A percentile compares a stretch with the other conserved stretches of the same genome.
These are phyloP conservation scores for Tylopilus sp. DNA, from an alignment of 768 basidiomycete genomes.

Conservation along the genomic window DNA sequence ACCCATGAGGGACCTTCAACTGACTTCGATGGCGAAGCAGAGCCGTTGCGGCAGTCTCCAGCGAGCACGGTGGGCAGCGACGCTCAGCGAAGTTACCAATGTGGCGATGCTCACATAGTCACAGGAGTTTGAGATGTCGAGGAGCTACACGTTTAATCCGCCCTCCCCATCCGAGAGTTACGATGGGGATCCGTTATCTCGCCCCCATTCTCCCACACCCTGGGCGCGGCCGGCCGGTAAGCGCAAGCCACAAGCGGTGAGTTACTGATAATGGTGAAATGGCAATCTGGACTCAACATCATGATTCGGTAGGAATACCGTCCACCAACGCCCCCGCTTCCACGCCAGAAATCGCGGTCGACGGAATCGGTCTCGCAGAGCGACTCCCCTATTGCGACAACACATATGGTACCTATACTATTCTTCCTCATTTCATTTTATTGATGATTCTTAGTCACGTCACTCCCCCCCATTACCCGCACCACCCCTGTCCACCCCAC, in stretches of 20 bases:
- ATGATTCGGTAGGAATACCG: slow-evolving; percentile 48
- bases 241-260: slow-evolving; percentile 27
- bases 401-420: slow-evolving; percentile 23
- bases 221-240: slow-evolving; percentile 27
- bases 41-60: slow-evolving; percentile 32
- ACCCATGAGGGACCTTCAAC: slow-evolving; percentile 22
- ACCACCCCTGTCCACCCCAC: slow-evolving; percentile 18
- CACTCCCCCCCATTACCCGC: slow-evolving; percentile 22
- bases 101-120: slow-evolving; percentile 27
- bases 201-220: slow-evolving; percentile 35
- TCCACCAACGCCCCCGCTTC: slow-evolving; percentile 57
- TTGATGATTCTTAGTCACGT: slow-evolving; percentile 20
- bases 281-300: not conserved
- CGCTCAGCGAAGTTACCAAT: slow-evolving; percentile 25
- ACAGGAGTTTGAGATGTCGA: slow-evolving; percentile 32
- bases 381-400: slow-evolving; percentile 29
- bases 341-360: slow-evolving; percentile 36
- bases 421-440: not conserved
- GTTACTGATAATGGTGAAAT: slow-evolving; percentile 5
- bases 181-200: slow-evolving; percentile 33
- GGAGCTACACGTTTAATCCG: slow-evolving; percentile 30
- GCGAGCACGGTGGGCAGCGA: slow-evolving; percentile 32
- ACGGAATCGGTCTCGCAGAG: slow-evolving; percentile 28
- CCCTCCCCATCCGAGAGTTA: slow-evolving; percentile 35
- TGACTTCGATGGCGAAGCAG: slow-evolving; percentile 24